A percentile compares a stretch with the other conserved stretches of the same genome.
Evolutionary conservation across 768 basidiomycete genomes (phyloP).

Genomic region (Hypsizygus marmoreus): DNA sequence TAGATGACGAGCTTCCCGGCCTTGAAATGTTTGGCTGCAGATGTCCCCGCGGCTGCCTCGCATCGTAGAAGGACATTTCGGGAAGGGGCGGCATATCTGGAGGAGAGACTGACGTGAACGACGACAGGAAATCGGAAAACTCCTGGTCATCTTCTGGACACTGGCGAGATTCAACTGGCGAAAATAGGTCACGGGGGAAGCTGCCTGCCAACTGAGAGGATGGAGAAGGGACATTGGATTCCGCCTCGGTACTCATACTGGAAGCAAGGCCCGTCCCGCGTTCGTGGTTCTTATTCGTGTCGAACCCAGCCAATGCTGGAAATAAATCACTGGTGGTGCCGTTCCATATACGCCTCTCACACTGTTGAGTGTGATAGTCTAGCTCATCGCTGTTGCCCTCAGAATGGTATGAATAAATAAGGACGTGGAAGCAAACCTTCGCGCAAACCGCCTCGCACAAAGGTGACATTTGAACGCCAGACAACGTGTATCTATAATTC

Average conservation of each 20-base stretch:
- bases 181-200: too few species aligned
- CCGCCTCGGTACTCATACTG: not conserved
- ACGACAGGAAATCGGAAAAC: conserved; percentile 12
- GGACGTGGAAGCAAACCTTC: conserved; percentile 1
- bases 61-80: too few species aligned
- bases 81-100: not conserved
- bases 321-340: not conserved
- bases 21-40: too few species aligned
- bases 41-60: too few species aligned
- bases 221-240: not conserved
- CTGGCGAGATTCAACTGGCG: too few species aligned
- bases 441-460: conserved; percentile 7
- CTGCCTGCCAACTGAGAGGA: too few species aligned
- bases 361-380: conserved; percentile 9
- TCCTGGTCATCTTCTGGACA: conserved; percentile 5
- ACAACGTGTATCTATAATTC: conserved; percentile 10
- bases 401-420: not conserved
- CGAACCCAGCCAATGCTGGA: not conserved
- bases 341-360: conserved; percentile 1
- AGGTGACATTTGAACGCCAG: conserved; percentile 7
- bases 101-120: not conserved
- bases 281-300: not conserved
- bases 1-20: too few species aligned
- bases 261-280: not conserved
- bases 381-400: conserved; percentile 10